phyloP scores from a whole-genome alignment of 176 grass and related monocot genomes.

The Hordeum marinum region DNA sequence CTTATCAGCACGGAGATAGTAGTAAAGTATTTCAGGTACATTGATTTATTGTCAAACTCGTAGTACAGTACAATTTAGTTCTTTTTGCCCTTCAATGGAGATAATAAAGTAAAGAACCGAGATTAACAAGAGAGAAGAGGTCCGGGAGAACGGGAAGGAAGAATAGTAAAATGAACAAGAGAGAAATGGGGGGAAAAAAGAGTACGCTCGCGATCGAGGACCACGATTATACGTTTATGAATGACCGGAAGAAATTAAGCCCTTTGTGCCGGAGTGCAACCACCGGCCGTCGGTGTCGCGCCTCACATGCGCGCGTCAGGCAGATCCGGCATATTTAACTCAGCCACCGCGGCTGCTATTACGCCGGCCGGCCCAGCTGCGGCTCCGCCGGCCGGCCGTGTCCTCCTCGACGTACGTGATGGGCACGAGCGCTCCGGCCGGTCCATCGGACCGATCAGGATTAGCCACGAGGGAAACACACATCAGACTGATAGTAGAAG shows the following conservation, averaged over 20 bases:
- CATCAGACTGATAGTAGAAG: background rate
- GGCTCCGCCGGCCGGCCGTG: background rate
- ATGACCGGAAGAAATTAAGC: slow-evolving; percentile 16
- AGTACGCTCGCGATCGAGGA: background rate
- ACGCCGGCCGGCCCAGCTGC: background rate
- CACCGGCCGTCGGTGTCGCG: slow-evolving; percentile 22
- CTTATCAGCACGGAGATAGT: background rate
- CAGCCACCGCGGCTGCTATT: background rate
- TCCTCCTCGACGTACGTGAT: background rate
- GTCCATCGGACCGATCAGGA: background rate
- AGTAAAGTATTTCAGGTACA: slow-evolving; percentile 3
- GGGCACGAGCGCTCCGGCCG: background rate
- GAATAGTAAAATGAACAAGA: background rate
- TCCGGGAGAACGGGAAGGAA: background rate
- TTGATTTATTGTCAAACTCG: background rate
- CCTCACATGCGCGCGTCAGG: slow-evolving; percentile 31
- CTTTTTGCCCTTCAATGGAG: background rate
- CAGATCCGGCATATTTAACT: slow-evolving; percentile 27
- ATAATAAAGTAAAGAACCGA: background rate
- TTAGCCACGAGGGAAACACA: background rate
- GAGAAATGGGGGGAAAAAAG: background rate
- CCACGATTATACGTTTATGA: slow-evolving; percentile 13
- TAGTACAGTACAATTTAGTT: background rate
- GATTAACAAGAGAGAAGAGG: background rate
- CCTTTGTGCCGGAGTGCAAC: slow-evolving; percentile 29